Conservation (phyloP, 2,329 filamentous ascomycete species). For the Herpotrichia juniperi region DNA sequence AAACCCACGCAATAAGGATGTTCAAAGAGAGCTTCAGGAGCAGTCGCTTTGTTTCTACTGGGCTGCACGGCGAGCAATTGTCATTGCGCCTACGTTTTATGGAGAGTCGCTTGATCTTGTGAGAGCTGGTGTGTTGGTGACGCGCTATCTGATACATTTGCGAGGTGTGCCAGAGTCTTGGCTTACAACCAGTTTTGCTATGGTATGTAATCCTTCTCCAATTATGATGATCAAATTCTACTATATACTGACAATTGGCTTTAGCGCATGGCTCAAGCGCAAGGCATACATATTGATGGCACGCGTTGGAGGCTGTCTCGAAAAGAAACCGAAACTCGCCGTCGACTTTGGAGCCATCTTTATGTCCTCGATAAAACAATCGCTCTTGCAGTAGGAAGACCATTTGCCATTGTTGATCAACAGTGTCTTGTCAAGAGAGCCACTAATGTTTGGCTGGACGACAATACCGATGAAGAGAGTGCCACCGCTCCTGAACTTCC, state of each 20-base stretch:
- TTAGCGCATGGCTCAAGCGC: conserved; percentile 49
- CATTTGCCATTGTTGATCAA: conserved; percentile 47
- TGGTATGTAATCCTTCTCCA: conserved; percentile 13
- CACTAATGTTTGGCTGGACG: conserved; percentile 49
- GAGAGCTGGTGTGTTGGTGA: conserved; percentile 48
- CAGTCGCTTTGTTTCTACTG: conserved; percentile 51
- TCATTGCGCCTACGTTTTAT: conserved; percentile 51
- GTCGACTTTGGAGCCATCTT: conserved; percentile 49
- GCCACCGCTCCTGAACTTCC: conserved; percentile 21
- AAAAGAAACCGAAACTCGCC: conserved; percentile 46
- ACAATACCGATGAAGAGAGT: conserved; percentile 40
- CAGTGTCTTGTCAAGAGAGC: conserved; percentile 47
- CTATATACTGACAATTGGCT: neutral
- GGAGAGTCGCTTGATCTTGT: conserved; percentile 51
- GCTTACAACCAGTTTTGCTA: conserved; percentile 51
- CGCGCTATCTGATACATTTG: conserved; percentile 49
- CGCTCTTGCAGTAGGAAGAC: conserved; percentile 48
- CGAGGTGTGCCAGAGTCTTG: conserved; percentile 48
- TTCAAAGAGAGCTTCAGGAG: conserved; percentile 46
- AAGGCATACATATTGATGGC: conserved; percentile 53
- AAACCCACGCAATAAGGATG: conserved; percentile 35
- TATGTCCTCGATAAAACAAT: conserved; percentile 50
- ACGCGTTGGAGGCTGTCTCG: conserved; percentile 46
- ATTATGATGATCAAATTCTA: neutral
- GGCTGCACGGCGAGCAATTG: conserved; percentile 48